Evolutionary conservation across 371 early-diverging fungal species (phyloP).

Genomic region (Zancudomyces culisetae): DNA sequence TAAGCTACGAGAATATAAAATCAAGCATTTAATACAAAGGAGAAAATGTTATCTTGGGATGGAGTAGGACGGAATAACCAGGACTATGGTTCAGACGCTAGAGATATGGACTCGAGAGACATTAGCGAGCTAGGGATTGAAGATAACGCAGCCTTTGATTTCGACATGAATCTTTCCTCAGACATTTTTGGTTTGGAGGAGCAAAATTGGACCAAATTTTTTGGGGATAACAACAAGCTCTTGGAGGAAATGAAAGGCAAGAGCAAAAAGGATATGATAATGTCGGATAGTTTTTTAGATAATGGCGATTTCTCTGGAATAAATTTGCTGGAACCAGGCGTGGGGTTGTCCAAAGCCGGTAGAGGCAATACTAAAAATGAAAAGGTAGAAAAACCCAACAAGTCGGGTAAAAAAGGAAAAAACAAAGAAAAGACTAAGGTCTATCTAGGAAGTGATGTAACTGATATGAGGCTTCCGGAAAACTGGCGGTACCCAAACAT

Average conservation of each 20-base stretch:
- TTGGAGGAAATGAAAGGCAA: not conserved
- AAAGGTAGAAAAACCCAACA: not conserved
- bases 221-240: not conserved
- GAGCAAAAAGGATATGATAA: not conserved
- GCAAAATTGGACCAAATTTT: not conserved
- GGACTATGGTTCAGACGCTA: not conserved
- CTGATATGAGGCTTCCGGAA: not conserved
- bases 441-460: not conserved
- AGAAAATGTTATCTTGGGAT: not conserved
- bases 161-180: not conserved
- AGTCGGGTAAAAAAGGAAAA: not conserved
- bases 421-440: not conserved
- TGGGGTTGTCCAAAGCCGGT: not conserved
- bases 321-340: not conserved
- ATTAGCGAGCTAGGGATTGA: not conserved
- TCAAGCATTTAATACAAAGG: no score
- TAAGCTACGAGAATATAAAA: no score
- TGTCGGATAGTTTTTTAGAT: not conserved
- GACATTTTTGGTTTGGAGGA: not conserved
- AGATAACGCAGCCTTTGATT: not conserved
- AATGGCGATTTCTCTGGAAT: not conserved
- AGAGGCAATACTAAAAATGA: not conserved
- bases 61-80: not conserved
- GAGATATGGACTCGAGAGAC: not conserved
- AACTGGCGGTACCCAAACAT: not conserved